Base-by-base conservation (phyloP, 2,329 filamentous ascomycete species). In the Knufia fluminis region DNA sequence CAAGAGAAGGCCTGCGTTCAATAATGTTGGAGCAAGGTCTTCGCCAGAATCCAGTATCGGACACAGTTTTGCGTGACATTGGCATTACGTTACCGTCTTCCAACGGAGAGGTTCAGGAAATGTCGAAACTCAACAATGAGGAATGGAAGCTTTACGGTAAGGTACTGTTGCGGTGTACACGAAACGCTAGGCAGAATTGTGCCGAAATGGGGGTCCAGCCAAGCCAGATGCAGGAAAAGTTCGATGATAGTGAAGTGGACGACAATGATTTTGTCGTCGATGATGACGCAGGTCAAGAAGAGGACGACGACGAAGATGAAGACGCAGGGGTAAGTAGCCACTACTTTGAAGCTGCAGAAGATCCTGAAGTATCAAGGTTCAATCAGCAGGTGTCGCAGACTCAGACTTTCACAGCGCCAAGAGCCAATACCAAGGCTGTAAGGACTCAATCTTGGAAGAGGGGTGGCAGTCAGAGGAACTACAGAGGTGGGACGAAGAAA, bases 41-140 rank as follows among this genome's bases (percentile, higher is more conserved):
- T 40, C 66, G 69, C n/a, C 64, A 62, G 43, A 68, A 69, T 49
- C 71, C 71, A 3, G 72, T 75, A 50, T 64, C 69, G 9, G 71
- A 74, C 53, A 63, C 63, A 23, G 62, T 69, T 14, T 56, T 75
- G 43, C 69, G 72, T 46, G 68, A 72, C 50, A 74, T 75, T 66
- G 72, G 66, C 39, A 71, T 74, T 32, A 56, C 61, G 12, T 72
- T 74, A 45, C 70, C 72, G 9, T 60, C 64, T 62, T 61, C 67
- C 70, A 59, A 63, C 48, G 49, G 58, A 2, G 63, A 71, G 55
- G 63, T 74, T 54, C 59, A 62, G 19, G 51, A 57, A 19, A 67
- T 73, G 28, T 64, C 62, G 3, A 64, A 65, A 14, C 70, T 74
- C 47, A 55, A 60, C 4, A 68, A 72, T 35, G 73, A 69, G 49